Conservation (phyloP, 106 monocot genomes). For the Dendrobium catenatum region DNA sequence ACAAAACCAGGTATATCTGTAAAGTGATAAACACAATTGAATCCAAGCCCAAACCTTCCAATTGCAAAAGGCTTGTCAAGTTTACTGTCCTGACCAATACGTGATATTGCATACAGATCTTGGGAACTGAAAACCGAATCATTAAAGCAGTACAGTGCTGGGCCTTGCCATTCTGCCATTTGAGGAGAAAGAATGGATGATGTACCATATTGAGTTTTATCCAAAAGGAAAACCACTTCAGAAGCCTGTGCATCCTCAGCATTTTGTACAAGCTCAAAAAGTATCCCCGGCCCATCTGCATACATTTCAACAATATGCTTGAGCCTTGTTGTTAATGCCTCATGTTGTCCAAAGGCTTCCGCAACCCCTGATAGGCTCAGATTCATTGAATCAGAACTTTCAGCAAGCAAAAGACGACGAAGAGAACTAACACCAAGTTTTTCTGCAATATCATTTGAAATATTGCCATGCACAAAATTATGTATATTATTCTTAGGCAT, state of each 20-base stretch:
- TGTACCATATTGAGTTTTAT: conserved; percentile 91
- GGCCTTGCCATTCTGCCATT: conserved; percentile 99
- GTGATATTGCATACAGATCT: conserved; percentile 98
- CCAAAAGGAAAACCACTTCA: conserved; percentile 92
- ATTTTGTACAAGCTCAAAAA: conserved; percentile 98
- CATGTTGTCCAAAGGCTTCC: conserved; percentile 99
- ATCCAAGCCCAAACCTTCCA: conserved; percentile 97
- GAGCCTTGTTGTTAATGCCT: conserved; percentile 92
- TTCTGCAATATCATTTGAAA: conserved; percentile 91
- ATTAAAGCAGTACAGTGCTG: conserved; percentile 97
- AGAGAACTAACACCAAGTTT: conserved; percentile 91
- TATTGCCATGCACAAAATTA: conserved; percentile 91
- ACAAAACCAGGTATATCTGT: conserved; percentile 97
- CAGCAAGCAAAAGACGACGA: conserved; percentile 85
- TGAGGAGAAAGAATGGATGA: conserved; percentile 96
- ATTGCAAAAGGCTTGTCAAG: conserved; percentile 92
- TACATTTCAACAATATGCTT: conserved; percentile 99
- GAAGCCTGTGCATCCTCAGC: conserved; percentile 98
- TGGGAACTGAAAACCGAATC: conserved; percentile 90
- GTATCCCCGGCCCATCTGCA: conserved; percentile 98
- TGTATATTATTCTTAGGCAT: conserved; percentile 34
- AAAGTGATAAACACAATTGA: conserved; percentile 99
- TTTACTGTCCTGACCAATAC: conserved; percentile 97
- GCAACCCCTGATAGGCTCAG: conserved; percentile 96
- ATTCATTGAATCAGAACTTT: conserved; percentile 97